These are phyloP conservation scores for Medicago arabica DNA, from an alignment of 306 rosid genomes.

Conservation along the genomic window DNA sequence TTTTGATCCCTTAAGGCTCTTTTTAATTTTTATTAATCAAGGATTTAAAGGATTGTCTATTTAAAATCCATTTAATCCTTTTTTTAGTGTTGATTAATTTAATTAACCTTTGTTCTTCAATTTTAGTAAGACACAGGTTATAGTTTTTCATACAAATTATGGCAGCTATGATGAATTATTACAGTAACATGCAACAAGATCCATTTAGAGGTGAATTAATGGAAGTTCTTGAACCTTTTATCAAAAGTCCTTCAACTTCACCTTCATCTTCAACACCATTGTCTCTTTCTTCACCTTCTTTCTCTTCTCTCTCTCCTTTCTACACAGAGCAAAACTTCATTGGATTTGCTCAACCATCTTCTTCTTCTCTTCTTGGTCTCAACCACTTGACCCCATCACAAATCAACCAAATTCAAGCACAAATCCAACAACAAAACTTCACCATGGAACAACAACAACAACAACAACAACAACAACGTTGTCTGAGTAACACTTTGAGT, in stretches of 20 bases:
- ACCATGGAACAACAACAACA: slow-evolving; percentile 30
- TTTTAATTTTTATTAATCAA: background rate
- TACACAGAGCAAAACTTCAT: slow-evolving; percentile 38
- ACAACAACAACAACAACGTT: background rate
- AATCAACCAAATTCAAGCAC: slow-evolving; percentile 78
- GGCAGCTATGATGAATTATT: slow-evolving; percentile 83
- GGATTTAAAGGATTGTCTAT: slow-evolving; percentile 77
- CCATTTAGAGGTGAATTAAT: slow-evolving; percentile 82
- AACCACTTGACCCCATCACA: slow-evolving; percentile 70
- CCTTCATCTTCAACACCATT: slow-evolving; percentile 23
- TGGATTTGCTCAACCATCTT: slow-evolving; percentile 56
- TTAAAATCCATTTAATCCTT: slow-evolving; percentile 64
- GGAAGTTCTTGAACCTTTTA: slow-evolving; percentile 99
- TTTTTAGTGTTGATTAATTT: background rate
- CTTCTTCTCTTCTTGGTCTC: slow-evolving; percentile 53
- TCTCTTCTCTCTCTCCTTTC: slow-evolving; percentile 25
- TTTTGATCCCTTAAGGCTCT: slow-evolving; percentile 70
- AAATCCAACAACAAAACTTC: slow-evolving; percentile 52
- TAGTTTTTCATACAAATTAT: slow-evolving; percentile 38
- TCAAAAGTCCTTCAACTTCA: slow-evolving; percentile 65
- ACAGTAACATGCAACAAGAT: slow-evolving; percentile 52
- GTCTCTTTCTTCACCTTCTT: slow-evolving; percentile 32
- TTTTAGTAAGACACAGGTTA: slow-evolving; percentile 72
- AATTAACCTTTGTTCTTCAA: slow-evolving; percentile 58
- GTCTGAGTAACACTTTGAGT: slow-evolving; percentile 27